phyloP scores from a whole-genome alignment of 352 stramenopile species.

The Albugo candida region DNA sequence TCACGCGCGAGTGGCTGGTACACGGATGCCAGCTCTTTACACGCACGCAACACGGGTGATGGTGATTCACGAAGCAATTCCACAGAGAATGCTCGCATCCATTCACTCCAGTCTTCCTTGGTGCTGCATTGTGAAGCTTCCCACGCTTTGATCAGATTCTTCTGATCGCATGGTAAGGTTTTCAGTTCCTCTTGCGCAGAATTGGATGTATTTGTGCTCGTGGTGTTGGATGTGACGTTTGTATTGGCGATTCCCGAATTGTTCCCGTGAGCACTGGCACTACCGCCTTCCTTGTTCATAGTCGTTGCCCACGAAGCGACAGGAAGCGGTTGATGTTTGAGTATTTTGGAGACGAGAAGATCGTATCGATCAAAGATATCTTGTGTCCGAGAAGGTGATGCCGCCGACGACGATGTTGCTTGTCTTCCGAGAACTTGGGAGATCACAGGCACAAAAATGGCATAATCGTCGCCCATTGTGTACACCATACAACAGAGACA shows the following conservation, averaged over 20 bases:
- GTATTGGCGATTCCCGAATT: too few species aligned
- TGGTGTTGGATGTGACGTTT: neutral
- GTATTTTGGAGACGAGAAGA: slow-evolving; percentile 69
- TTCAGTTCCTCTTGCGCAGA: slow-evolving; percentile 24
- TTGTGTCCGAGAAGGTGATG: slow-evolving; percentile 20
- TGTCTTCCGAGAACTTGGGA: slow-evolving; percentile 61
- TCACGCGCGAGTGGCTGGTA: slow-evolving; percentile 96
- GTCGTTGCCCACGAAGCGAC: slow-evolving; percentile 69
- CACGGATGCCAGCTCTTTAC: slow-evolving; percentile 90
- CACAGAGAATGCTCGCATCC: slow-evolving; percentile 94
- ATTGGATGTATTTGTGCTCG: neutral
- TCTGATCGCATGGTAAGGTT: slow-evolving; percentile 59
- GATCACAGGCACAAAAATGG: slow-evolving; percentile 76
- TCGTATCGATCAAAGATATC: slow-evolving; percentile 81
- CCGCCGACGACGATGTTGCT: slow-evolving; percentile 2
- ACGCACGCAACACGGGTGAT: slow-evolving; percentile 87
- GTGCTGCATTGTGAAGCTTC: slow-evolving; percentile 66
- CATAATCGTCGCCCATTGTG: slow-evolving; percentile 77
- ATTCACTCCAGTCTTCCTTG: slow-evolving; percentile 96
- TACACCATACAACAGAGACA: slow-evolving; percentile 80
- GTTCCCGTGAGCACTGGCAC: too few species aligned
- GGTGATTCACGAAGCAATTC: slow-evolving; percentile 95
- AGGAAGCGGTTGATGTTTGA: slow-evolving; percentile 71
- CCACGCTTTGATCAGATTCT: slow-evolving; percentile 73
- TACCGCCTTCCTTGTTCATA: slow-evolving; percentile 14